These are phyloP conservation scores for Mucor circinelloides DNA, from an alignment of 371 early-diverging fungal species.

Conservation along the genomic window DNA sequence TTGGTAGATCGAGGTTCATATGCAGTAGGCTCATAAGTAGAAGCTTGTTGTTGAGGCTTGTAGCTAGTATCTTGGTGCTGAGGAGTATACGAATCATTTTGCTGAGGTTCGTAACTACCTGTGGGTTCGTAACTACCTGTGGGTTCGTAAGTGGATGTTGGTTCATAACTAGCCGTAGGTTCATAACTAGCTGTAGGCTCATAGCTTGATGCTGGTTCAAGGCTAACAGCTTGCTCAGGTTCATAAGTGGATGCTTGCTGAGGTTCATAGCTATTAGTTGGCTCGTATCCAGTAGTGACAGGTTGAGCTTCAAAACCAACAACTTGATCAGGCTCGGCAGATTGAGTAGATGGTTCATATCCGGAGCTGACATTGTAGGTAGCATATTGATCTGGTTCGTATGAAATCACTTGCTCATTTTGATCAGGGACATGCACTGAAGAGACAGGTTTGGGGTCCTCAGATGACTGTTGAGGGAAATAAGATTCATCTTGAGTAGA, in stretches of 20 bases:
- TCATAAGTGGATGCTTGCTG: not conserved
- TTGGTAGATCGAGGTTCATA: not conserved
- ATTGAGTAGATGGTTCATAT: not conserved
- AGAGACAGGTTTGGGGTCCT: not conserved
- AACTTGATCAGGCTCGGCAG: not conserved
- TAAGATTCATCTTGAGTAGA: not conserved
- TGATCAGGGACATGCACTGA: not conserved
- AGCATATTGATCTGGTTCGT: not conserved
- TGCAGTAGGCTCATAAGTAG: not conserved
- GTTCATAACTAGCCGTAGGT: not conserved
- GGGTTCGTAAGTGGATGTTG: not conserved
- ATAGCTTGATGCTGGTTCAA: not conserved
- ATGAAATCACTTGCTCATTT: not conserved
- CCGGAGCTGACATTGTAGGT: not conserved
- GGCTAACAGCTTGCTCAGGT: not conserved
- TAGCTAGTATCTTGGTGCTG: not conserved
- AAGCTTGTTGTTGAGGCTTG: not conserved
- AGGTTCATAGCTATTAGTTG: not conserved
- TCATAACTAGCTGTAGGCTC: not conserved
- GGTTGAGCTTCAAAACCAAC: not conserved
- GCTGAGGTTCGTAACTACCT: not conserved
- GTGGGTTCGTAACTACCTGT: not conserved
- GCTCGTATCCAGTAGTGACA: not conserved
- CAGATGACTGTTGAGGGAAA: not conserved
- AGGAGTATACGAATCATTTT: not conserved